Base-by-base conservation (phyloP, 306 rosid species). In the Vachellia pachyceras region DNA sequence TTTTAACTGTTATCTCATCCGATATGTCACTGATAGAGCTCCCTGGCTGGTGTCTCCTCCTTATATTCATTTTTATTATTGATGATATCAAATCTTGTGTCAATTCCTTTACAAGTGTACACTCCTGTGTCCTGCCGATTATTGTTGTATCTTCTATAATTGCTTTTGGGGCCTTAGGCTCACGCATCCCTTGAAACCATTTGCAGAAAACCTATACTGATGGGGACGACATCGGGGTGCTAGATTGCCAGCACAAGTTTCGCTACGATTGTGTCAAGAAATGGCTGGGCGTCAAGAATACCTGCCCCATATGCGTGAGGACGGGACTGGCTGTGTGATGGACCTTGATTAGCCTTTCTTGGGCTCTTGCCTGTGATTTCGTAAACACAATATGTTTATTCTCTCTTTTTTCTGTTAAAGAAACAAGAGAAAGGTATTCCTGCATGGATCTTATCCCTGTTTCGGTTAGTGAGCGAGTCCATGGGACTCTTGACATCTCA, bases 251-350 rank as follows among this genome's bases (percentile, higher is more conserved):
- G 0, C 88, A 87, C 80, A 66, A 55, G 7, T 82, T 76, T 77
- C 86, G 82, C 73, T 9, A 13, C 4, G 1, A 20, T 4, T 85
- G 88, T 58, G 72, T 85, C 37, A 79, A 52, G 46, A 39, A 75
- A 7, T 82, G 90, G 88, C 72, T 87, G 12, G 5, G 18, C 54
- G 36, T 9, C 36, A 82, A 79, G 81, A 87, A 87, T 45, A 23
- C 29, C 49, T 87, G 90, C 79, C 90, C 88, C 8, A 36, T 77
- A 9, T 84, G 90, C 82, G 77, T 79, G 50, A 25, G 1, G 77
- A 72, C n/a, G 2, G 86, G 76, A 17, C 63, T 83, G 23, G 37
- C 44, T 45, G 25, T 37, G 37, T 41, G 15, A 13, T 35, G 35
- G 71, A 81, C 41, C 11, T 69, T 40, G 11, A 10, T 42, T n/a